Percentiles rank a stretch among this genome's conserved stretches.
phyloP scores from a whole-genome alignment of 2,329 filamentous ascomycete species.

The Aspergillus sp. region DNA sequence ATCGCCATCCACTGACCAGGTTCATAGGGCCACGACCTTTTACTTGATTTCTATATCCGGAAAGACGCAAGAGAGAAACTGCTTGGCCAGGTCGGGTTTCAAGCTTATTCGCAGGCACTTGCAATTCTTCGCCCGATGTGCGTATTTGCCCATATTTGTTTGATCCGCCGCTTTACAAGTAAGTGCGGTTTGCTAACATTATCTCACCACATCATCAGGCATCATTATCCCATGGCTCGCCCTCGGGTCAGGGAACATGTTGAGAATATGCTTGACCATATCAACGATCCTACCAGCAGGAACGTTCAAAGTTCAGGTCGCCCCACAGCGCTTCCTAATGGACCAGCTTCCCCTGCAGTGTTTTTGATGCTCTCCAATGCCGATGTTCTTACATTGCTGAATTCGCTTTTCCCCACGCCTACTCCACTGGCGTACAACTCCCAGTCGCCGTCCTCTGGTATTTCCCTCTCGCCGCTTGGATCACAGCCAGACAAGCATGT shows the following conservation, averaged over 20 bases:
- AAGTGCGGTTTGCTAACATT: background rate
- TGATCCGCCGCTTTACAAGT: background rate
- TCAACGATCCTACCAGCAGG: constrained; percentile 10
- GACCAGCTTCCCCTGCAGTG: constrained; percentile 42
- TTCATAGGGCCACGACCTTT: constrained; percentile 57
- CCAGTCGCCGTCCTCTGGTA: constrained; percentile 25
- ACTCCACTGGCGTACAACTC: constrained; percentile 27
- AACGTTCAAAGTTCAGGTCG: constrained; percentile 44
- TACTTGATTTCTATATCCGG: constrained; percentile 89
- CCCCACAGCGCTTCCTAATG: constrained; percentile 49
- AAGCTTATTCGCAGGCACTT: constrained; percentile 75
- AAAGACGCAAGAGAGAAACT: constrained; percentile 82
- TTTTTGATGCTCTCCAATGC: constrained; percentile 77
- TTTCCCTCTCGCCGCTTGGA: constrained; percentile 22
- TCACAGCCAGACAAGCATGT: constrained; percentile 21
- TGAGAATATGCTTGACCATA: constrained; percentile 38
- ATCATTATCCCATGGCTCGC: constrained; percentile 37
- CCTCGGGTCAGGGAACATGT: constrained; percentile 35
- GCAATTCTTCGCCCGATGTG: constrained; percentile 72
- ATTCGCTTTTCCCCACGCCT: constrained; percentile 70
- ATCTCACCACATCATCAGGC: constrained; percentile 21
- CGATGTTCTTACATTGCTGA: constrained; percentile 76
- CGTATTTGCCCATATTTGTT: constrained; percentile 30
- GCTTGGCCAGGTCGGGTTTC: constrained; percentile 71
- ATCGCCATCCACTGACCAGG: constrained; percentile 29